Conservation (phyloP, 2,329 filamentous ascomycete genomes). For the Aspergillus sp. region DNA sequence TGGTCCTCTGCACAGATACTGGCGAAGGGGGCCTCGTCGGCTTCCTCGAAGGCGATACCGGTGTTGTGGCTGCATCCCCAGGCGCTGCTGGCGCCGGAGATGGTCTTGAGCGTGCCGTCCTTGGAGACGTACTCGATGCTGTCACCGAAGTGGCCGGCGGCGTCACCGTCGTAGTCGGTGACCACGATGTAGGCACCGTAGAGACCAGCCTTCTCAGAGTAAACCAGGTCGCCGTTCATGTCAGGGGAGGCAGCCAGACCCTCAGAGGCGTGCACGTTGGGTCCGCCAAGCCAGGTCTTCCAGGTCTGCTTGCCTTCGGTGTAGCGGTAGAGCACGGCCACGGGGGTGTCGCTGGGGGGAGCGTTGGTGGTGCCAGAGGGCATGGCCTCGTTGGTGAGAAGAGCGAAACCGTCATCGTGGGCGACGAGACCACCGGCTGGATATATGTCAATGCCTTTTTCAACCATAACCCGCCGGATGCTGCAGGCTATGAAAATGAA, state of each 20-base stretch:
- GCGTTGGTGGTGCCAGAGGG: conserved; percentile 50
- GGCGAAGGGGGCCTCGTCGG: conserved; percentile 58
- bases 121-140: conserved; percentile 52
- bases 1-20: conserved; percentile 63
- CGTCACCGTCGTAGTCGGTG: conserved; percentile 56
- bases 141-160: conserved; percentile 60
- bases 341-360: conserved; percentile 50
- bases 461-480: not conserved
- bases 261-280: conserved; percentile 49
- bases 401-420: conserved; percentile 63
- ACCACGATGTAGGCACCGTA: conserved; percentile 65
- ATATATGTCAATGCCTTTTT: not conserved
- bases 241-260: conserved; percentile 56
- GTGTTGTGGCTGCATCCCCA: conserved; percentile 67
- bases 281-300: conserved; percentile 61
- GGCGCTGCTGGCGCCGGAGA: conserved; percentile 53
- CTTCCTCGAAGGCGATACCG: conserved; percentile 62
- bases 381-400: conserved; percentile 59
- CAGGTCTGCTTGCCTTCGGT: conserved; percentile 56
- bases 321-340: conserved; percentile 61
- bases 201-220: conserved; percentile 54
- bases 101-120: conserved; percentile 51
- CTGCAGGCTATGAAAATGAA: not conserved
- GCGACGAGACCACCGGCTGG: conserved; percentile 60
- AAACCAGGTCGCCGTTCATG: conserved; percentile 63